Conservation (phyloP, 495 filamentous ascomycete species). For the Penicillium mononematosum region DNA sequence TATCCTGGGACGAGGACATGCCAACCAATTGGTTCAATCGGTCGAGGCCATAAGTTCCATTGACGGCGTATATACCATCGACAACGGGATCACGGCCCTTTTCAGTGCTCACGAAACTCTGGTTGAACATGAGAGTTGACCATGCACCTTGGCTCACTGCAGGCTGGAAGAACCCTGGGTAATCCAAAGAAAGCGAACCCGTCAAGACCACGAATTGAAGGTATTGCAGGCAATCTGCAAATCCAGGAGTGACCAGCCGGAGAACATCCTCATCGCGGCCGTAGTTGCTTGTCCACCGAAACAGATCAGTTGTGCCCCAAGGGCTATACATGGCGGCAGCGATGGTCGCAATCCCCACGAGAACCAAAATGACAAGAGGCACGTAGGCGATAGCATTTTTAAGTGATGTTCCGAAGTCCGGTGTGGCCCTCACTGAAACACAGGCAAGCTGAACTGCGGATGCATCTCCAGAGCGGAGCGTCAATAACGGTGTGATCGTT, state of each 20-base stretch:
- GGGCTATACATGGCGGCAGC: conserved; percentile 86
- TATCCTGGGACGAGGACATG: conserved; percentile 69
- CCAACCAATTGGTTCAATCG: conserved; percentile 80
- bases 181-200: conserved; percentile 79
- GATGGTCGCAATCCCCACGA: conserved; percentile 78
- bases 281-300: conserved; percentile 94
- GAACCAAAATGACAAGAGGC: conserved; percentile 71
- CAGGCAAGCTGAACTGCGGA: conserved; percentile 67
- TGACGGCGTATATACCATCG: conserved; percentile 78
- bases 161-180: conserved; percentile 93
- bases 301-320: conserved; percentile 86
- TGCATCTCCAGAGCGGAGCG: conserved; percentile 70
- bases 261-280: conserved; percentile 90
- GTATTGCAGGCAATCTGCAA: conserved; percentile 96
- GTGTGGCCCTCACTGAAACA: conserved; percentile 76
- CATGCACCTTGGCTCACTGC: conserved; percentile 82
- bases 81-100: conserved; percentile 60
- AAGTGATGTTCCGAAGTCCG: conserved; percentile 65
- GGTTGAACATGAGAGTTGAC: conserved; percentile 89
- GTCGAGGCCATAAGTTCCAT: conserved; percentile 75
- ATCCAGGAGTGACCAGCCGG: conserved; percentile 90
- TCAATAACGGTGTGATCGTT: conserved; percentile 68
- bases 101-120: conserved; percentile 74
- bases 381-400: conserved; percentile 71
- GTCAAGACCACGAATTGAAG: conserved; percentile 91